phyloP scores from a whole-genome alignment of 352 stramenopile species.

The Pythium myriotylum region DNA sequence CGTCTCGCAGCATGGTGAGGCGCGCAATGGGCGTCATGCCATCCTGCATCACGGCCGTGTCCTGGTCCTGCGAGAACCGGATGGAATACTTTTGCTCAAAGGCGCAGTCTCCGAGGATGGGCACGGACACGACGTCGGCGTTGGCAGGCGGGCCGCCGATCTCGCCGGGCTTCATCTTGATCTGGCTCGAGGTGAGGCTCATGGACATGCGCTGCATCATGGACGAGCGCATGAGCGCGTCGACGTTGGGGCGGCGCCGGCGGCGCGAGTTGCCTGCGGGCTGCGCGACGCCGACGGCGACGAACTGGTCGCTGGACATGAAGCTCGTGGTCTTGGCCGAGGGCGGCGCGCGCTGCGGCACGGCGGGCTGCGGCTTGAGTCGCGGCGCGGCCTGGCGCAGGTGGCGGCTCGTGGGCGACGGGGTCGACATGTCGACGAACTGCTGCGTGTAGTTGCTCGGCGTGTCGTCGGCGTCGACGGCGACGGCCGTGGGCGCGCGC shows the following conservation, averaged over 20 bases:
- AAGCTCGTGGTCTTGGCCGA: slow-evolving; percentile 48
- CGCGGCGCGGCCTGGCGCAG: slow-evolving; percentile 12
- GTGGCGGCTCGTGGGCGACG: slow-evolving; percentile 36
- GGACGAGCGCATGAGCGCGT: slow-evolving; percentile 69
- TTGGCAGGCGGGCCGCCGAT: slow-evolving; percentile 30
- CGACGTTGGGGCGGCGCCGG: slow-evolving; percentile 56
- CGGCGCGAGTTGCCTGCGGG: slow-evolving; percentile 42
- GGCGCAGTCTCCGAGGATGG: slow-evolving; percentile 66
- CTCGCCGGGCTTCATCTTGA: slow-evolving; percentile 35
- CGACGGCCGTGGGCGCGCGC: slow-evolving; percentile 10
- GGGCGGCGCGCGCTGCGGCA: not conserved
- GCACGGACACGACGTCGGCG: slow-evolving; percentile 59
- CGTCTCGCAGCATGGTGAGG: slow-evolving; percentile 68
- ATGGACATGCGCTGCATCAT: slow-evolving; percentile 57
- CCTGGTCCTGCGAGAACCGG: slow-evolving; percentile 58
- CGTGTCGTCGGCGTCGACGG: slow-evolving; percentile 43
- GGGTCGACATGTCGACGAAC: slow-evolving; percentile 75
- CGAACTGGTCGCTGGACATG: slow-evolving; percentile 62
- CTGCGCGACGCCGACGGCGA: slow-evolving; percentile 39
- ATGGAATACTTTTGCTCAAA: slow-evolving; percentile 74
- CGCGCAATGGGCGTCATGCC: slow-evolving; percentile 52
- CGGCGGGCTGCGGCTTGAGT: slow-evolving; percentile 21
- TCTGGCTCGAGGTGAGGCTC: slow-evolving; percentile 47
- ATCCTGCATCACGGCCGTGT: slow-evolving; percentile 14
- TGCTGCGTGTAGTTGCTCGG: slow-evolving; percentile 46